A percentile compares a stretch with the other conserved stretches of the same genome.
phyloP scores from a whole-genome alignment of 164 flowering plant species.

The Amborella trichopoda region DNA sequence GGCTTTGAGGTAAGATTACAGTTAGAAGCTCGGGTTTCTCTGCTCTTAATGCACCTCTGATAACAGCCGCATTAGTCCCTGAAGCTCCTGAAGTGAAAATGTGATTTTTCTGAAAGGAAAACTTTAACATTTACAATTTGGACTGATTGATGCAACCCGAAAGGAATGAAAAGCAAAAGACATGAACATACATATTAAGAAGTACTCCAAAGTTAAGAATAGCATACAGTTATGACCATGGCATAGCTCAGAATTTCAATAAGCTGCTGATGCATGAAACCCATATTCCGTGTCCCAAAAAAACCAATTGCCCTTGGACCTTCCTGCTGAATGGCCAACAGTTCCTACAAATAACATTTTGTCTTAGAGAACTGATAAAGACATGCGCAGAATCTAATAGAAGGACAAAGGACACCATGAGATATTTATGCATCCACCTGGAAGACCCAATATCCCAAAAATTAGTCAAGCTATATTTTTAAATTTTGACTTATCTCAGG shows the following conservation, averaged over 20 bases:
- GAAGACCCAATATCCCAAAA: too few relatives aligned
- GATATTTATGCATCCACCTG: too few relatives aligned
- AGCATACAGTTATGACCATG: conserved; percentile 87
- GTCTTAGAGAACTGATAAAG: too few relatives aligned
- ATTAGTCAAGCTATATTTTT: too few relatives aligned
- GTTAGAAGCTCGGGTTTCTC: conserved; percentile 90
- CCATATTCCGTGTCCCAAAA: conserved; percentile 97
- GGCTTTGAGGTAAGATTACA: conserved; percentile 92
- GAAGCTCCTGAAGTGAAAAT: conserved; percentile 98
- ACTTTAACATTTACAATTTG: neutral
- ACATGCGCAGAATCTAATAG: too few relatives aligned
- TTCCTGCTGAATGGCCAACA: conserved; percentile 95
- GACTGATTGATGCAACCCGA: neutral
- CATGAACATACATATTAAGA: conserved; percentile 1
- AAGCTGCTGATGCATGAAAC: conserved; percentile 95
- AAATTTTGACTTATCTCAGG: too few relatives aligned
- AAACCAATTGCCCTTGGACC: conserved; percentile 95
- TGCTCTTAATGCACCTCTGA: conserved; percentile 90
- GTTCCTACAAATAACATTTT: conserved; percentile 56
- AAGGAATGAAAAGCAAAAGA: neutral
- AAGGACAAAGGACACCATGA: too few relatives aligned
- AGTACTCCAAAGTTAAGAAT: conserved; percentile 7
- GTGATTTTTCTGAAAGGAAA: conserved; percentile 69
- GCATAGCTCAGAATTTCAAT: conserved; percentile 99
- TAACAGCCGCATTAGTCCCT: conserved; percentile 98